These are phyloP conservation scores for Verticillium longisporum DNA, from an alignment of 2,329 filamentous ascomycete genomes.

Conservation along the genomic window DNA sequence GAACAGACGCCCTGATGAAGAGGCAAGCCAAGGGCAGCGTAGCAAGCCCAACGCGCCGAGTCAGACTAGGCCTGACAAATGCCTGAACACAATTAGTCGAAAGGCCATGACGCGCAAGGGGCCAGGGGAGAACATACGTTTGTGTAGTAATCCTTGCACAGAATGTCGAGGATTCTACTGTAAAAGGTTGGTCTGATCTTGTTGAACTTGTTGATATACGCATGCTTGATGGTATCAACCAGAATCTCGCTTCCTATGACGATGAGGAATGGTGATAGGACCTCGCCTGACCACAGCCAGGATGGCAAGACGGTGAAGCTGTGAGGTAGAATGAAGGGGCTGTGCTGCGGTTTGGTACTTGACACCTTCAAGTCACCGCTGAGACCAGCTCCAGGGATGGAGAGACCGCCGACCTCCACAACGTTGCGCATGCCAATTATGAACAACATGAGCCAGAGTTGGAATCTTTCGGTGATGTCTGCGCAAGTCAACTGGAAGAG, in stretches of 20 bases:
- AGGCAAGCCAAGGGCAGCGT: constrained; percentile 90
- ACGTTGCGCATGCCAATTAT: constrained; percentile 96
- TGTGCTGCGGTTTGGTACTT: constrained; percentile 54
- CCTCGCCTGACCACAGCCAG: constrained; percentile 71
- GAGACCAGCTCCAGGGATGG: constrained; percentile 48
- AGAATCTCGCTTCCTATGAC: constrained; percentile 95
- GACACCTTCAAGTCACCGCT: constrained; percentile 41
- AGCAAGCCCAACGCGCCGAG: constrained; percentile 80
- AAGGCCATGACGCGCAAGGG: not conserved
- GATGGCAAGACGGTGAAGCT: constrained; percentile 86
- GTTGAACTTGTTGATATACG: constrained; percentile 98
- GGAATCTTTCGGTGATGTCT: constrained; percentile 93
- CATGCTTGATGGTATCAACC: constrained; percentile 95
- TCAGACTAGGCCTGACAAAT: constrained; percentile 85
- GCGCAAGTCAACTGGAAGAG: constrained; percentile 94
- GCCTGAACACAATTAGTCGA: constrained; percentile 42
- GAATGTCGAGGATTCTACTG: constrained; percentile 79
- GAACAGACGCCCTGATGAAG: constrained; percentile 88
- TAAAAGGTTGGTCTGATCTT: constrained; percentile 91
- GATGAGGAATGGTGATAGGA: constrained; percentile 86
- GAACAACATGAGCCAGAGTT: constrained; percentile 93
- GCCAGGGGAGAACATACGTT: constrained; percentile 49
- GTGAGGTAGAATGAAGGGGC: constrained; percentile 72
- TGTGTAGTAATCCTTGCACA: constrained; percentile 97
- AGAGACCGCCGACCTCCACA: constrained; percentile 86